These are phyloP conservation scores for Trichoderma arundinaceum DNA, from an alignment of 2,329 filamentous ascomycete species.

Conservation along the genomic window DNA sequence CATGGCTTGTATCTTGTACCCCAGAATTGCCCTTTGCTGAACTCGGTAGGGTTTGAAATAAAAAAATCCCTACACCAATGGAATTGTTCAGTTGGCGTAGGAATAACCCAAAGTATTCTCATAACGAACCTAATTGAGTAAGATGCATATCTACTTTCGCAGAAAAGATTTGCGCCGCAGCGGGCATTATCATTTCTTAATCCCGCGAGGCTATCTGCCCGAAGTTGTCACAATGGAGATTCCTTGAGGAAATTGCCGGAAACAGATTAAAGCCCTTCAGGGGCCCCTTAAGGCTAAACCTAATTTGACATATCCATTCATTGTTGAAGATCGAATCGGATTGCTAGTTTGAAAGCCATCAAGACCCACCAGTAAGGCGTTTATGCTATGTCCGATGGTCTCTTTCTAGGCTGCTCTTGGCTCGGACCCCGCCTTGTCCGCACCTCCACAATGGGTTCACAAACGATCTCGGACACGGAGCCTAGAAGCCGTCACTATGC, in stretches of 20 bases:
- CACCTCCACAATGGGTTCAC: background rate
- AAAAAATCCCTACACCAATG: background rate
- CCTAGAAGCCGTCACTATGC: slow-evolving; percentile 1
- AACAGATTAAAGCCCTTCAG: background rate
- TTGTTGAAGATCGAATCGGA: background rate
- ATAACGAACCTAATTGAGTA: background rate
- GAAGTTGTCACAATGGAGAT: background rate
- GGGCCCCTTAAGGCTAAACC: background rate
- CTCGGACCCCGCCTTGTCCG: slow-evolving; percentile 22
- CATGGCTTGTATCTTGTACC: too few species aligned
- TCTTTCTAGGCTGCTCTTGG: background rate
- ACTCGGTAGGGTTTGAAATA: too few species aligned
- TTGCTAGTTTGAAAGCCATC: background rate
- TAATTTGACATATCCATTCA: background rate
- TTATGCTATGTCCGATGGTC: slow-evolving; percentile 7
- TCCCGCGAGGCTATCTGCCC: background rate
- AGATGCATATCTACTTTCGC: background rate
- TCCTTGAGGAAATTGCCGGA: background rate
- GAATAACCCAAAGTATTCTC: background rate
- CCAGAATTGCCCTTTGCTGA: too few species aligned
- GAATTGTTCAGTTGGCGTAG: background rate
- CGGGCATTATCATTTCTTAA: background rate
- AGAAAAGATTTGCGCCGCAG: background rate
- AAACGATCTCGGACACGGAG: background rate
- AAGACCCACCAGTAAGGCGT: background rate